Evolutionary conservation across 176 grass and related monocot genomes (phyloP).

Genomic region (Aegilops sharonensis): DNA sequence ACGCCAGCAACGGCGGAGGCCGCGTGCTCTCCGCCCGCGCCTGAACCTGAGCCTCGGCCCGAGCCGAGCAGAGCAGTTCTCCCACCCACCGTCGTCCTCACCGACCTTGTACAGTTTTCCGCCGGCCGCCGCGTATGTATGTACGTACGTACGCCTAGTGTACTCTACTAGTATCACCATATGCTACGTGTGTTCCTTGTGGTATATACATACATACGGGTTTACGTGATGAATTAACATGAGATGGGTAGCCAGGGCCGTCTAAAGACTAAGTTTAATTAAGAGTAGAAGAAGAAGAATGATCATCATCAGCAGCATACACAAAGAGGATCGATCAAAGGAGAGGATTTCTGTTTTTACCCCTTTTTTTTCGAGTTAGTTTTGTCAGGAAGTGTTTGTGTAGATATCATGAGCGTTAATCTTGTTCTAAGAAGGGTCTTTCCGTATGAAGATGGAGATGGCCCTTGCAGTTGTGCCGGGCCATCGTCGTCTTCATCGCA

Average conservation of each 20-base stretch:
- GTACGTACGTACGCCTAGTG: neutral
- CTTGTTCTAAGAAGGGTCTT: neutral
- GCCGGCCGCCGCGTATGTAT: neutral
- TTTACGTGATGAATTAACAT: conserved; percentile 37
- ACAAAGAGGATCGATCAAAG: conserved; percentile 8
- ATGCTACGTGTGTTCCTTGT: conserved; percentile 30
- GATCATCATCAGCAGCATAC: conserved; percentile 10
- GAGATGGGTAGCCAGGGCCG: conserved; percentile 16
- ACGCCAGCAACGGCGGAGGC: conserved; percentile 11
- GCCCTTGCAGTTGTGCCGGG: neutral
- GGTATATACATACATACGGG: conserved; percentile 35
- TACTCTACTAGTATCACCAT: neutral
- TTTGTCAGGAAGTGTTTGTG: conserved; percentile 1
- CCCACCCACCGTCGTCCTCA: neutral
- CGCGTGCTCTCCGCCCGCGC: conserved; percentile 67
- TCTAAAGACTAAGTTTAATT: neutral
- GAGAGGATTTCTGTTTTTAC: neutral
- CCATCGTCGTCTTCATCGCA: neutral
- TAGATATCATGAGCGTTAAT: conserved; percentile 28
- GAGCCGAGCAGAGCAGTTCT: too few species aligned
- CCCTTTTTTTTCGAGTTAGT: neutral
- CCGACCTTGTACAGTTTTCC: conserved; percentile 56
- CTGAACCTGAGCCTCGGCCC: neutral
- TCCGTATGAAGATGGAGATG: neutral
- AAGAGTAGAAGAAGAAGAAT: neutral